A percentile compares a stretch with the other conserved stretches of the same genome.
These are phyloP conservation scores for Cercospora sojina DNA, from an alignment of 2,329 filamentous ascomycete species.

Conservation along the genomic window DNA sequence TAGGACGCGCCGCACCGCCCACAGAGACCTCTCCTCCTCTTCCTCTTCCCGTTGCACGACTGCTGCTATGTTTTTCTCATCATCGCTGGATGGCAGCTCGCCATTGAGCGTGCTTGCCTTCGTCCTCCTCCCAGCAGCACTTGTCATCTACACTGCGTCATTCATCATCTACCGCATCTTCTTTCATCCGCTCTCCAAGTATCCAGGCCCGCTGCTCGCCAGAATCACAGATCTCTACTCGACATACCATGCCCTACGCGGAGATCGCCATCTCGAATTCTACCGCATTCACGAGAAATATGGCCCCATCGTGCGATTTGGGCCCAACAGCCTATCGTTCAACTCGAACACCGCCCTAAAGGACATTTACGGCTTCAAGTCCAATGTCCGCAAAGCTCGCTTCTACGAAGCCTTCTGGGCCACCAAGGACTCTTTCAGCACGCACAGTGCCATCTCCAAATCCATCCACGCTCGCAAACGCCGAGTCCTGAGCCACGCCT, in stretches of 20 bases:
- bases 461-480: conserved; percentile 49
- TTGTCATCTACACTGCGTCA: conserved; percentile 14
- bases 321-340: conserved; percentile 74
- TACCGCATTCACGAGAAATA: conserved; percentile 67
- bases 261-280: conserved; percentile 34
- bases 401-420: conserved; percentile 51
- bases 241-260: conserved; percentile 33
- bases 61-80: conserved; percentile 3
- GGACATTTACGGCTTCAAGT: conserved; percentile 51
- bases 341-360: conserved; percentile 67
- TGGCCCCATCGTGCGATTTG: conserved; percentile 70
- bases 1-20: neutral
- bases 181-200: conserved; percentile 45
- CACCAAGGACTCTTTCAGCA: conserved; percentile 44
- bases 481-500: conserved; percentile 49
- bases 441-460: conserved; percentile 49
- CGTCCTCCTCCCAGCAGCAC: conserved; percentile 13
- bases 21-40: neutral
- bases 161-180: conserved; percentile 42
- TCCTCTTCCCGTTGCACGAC: neutral
- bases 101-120: conserved; percentile 9
- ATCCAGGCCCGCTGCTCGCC: conserved; percentile 44
- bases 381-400: conserved; percentile 51
- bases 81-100: neutral
- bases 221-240: conserved; percentile 34